Evolutionary conservation across 139 green algal genomes (phyloP).

Genomic region (Micromonas commoda): DNA sequence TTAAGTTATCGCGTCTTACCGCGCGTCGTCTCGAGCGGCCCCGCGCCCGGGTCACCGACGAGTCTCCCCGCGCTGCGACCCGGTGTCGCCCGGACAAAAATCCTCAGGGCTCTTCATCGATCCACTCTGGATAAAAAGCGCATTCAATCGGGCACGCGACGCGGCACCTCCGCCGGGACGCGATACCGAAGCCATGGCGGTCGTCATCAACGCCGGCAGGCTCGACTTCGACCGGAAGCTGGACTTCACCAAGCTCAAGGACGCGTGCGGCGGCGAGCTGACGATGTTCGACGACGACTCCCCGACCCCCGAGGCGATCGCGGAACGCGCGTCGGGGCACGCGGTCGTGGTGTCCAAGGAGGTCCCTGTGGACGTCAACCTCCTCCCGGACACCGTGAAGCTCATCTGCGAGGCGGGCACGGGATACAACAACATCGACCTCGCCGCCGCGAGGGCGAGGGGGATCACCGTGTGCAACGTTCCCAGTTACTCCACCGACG

Average conservation of each 20-base stretch:
- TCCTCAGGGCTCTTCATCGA: too few species aligned
- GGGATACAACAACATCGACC: conserved; percentile 42
- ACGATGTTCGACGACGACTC: background rate
- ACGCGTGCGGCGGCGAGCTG: background rate
- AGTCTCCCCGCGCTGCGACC: too few species aligned
- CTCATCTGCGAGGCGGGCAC: conserved; percentile 39
- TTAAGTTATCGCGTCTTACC: too few species aligned
- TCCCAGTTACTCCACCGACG: conserved; percentile 32
- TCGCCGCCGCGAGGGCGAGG: conserved; percentile 15
- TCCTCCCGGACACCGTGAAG: conserved; percentile 27
- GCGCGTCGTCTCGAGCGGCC: too few species aligned
- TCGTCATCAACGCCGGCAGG: background rate
- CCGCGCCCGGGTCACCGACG: too few species aligned
- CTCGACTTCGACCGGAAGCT: conserved; percentile 4
- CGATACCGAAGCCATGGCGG: background rate
- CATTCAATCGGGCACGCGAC: too few species aligned
- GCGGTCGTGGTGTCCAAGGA: conserved; percentile 38
- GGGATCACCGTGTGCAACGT: conserved; percentile 38
- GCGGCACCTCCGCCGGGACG: too few species aligned
- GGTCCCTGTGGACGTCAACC: conserved; percentile 15
- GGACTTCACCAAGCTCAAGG: background rate
- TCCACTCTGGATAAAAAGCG: too few species aligned
- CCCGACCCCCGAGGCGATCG: conserved; percentile 13
- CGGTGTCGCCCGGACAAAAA: too few species aligned
- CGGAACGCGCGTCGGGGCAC: background rate